Evolutionary conservation across 2,329 filamentous ascomycete genomes (phyloP).

Genomic region (Grosmannia clavigera): DNA sequence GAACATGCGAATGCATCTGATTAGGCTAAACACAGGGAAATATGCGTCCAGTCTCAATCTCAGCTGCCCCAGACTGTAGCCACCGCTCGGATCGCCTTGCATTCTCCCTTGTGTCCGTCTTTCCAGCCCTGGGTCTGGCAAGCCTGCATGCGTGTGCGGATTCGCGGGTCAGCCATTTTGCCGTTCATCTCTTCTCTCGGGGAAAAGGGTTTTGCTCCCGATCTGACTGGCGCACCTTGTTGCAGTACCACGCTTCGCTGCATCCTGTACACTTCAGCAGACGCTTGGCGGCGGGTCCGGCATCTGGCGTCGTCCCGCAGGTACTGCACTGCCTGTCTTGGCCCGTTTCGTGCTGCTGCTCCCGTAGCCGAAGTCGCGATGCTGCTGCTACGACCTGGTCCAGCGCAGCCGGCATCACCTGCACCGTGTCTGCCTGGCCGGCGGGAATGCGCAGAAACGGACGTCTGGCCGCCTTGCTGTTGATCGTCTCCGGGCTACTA

Average conservation of each 20-base stretch:
- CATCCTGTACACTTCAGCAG: slow-evolving; percentile 31
- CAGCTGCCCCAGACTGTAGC: slow-evolving; percentile 21
- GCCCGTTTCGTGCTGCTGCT: not conserved
- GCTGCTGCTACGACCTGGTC: slow-evolving; percentile 18
- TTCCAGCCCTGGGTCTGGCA: slow-evolving; percentile 31
- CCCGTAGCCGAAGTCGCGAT: slow-evolving; percentile 9
- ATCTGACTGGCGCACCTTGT: slow-evolving; percentile 24
- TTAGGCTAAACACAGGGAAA: not conserved
- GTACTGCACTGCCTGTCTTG: not conserved
- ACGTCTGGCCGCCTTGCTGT: slow-evolving; percentile 22
- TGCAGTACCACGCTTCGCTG: slow-evolving; percentile 30
- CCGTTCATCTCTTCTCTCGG: not conserved
- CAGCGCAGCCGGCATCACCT: slow-evolving; percentile 21
- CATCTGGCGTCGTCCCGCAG: not conserved
- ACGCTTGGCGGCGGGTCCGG: not conserved
- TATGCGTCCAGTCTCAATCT: not conserved
- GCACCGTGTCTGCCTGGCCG: slow-evolving; percentile 21
- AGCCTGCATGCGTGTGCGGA: slow-evolving; percentile 18
- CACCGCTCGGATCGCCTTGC: slow-evolving; percentile 29
- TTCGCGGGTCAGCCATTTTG: not conserved
- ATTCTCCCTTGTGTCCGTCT: slow-evolving; percentile 30
- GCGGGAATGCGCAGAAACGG: slow-evolving; percentile 25
- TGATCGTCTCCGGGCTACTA: not conserved
- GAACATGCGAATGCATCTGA: not conserved
- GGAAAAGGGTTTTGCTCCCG: not conserved